These are phyloP conservation scores for Golovinomyces cichoracearum DNA, from an alignment of 2,329 filamentous ascomycete species.

Conservation along the genomic window DNA sequence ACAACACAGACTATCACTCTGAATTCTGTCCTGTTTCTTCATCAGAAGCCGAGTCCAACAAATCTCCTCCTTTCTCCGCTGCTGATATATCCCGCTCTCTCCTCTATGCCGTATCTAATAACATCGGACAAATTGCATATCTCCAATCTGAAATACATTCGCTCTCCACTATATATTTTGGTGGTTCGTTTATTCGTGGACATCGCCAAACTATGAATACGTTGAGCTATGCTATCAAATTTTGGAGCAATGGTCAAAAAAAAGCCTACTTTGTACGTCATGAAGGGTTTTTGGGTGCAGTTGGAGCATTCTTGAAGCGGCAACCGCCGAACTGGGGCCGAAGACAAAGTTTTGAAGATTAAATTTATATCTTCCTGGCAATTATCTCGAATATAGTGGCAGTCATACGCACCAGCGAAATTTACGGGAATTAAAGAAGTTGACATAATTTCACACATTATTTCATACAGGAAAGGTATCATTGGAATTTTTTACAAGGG, in stretches of 20 bases:
- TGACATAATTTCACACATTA: too few species aligned
- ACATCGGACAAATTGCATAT: constrained; percentile 93
- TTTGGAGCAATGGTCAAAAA: constrained; percentile 84
- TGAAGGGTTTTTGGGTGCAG: constrained; percentile 81
- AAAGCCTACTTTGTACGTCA: constrained; percentile 90
- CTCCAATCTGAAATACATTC: constrained; percentile 90
- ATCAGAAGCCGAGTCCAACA: constrained; percentile 3
- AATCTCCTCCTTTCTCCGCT: constrained; percentile 32
- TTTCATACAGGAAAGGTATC: too few species aligned
- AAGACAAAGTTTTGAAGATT: constrained; percentile 33
- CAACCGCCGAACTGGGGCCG: constrained; percentile 82
- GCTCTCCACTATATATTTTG: constrained; percentile 85
- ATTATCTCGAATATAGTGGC: too few species aligned
- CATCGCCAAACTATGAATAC: constrained; percentile 97
- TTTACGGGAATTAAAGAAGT: too few species aligned
- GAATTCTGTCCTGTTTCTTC: not conserved
- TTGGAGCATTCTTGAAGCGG: constrained; percentile 78
- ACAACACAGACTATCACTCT: constrained; percentile 6
- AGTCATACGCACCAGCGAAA: too few species aligned
- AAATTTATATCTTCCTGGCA: too few species aligned
- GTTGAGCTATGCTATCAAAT: constrained; percentile 83
- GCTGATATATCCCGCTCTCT: constrained; percentile 78
- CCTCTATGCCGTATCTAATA: constrained; percentile 88
- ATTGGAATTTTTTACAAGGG: too few species aligned
- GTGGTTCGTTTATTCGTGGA: constrained; percentile 84